Evolutionary conservation across 2,329 filamentous ascomycete species (phyloP).

Genomic region (Aspergillus awamori): DNA sequence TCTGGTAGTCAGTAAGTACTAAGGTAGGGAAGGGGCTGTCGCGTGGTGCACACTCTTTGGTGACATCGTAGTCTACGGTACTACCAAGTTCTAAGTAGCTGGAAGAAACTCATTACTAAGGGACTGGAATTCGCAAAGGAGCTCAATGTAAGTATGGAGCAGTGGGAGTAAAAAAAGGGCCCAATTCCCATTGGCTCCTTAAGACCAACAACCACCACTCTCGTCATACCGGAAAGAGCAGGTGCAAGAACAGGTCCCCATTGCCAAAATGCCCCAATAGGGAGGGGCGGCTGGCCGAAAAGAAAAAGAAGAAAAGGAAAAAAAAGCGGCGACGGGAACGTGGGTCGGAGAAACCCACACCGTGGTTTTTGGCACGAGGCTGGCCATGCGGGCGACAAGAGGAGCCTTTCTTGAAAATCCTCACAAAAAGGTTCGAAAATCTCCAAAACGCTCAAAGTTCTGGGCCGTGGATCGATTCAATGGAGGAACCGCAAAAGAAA

Average conservation of each 20-base stretch:
- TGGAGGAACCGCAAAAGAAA: conserved; percentile 1
- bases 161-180: too few species aligned
- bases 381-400: conserved; percentile 10
- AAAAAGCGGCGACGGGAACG: conserved; percentile 8
- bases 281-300: neutral
- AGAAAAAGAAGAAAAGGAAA: too few species aligned
- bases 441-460: conserved; percentile 8
- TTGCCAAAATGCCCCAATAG: conserved; percentile 4
- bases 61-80: neutral
- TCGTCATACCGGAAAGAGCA: conserved; percentile 19
- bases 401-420: neutral
- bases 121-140: too few species aligned
- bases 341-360: conserved; percentile 10
- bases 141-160: too few species aligned
- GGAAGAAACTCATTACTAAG: too few species aligned
- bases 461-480: conserved; percentile 9
- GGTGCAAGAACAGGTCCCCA: conserved; percentile 9
- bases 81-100: neutral
- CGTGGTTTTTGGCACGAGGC: conserved; percentile 12
- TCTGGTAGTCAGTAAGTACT: neutral
- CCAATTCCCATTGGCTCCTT: neutral
- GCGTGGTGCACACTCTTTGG: conserved; percentile 6
- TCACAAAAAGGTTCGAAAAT: too few species aligned
- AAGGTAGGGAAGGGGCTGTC: neutral
- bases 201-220: neutral